Evolutionary conservation across 768 basidiomycete species (phyloP).

Genomic region (Trametopsis cervina): DNA sequence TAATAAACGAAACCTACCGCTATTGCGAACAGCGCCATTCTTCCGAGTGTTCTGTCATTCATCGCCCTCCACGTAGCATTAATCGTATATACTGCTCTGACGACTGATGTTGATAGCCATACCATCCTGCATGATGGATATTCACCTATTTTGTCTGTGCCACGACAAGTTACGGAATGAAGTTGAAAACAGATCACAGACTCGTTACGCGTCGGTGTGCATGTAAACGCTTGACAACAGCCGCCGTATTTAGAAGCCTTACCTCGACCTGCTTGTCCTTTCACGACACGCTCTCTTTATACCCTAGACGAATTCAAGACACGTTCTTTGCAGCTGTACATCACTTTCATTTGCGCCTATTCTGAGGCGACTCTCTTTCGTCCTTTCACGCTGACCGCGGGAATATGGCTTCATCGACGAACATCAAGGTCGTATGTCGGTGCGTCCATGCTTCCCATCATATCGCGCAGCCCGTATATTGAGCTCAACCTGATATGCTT

Average conservation of each 20-base stretch:
- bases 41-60: neutral
- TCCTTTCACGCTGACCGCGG: conserved; percentile 24
- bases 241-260: conserved; percentile 13
- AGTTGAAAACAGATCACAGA: no score
- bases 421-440: conserved; percentile 99
- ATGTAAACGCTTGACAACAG: conserved; percentile 22
- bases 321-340: conserved; percentile 11
- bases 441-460: conserved; percentile 33
- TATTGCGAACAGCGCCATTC: neutral
- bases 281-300: conserved; percentile 6
- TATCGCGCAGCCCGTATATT: neutral
- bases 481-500: neutral
- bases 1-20: neutral
- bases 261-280: conserved; percentile 8
- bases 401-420: conserved; percentile 65
- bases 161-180: no score
- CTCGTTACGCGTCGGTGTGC: neutral
- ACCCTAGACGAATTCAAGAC: conserved; percentile 11
- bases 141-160: no score
- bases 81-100: neutral
- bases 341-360: conserved; percentile 15
- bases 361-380: conserved; percentile 7
- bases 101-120: no score
- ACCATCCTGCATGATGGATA: no score
- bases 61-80: neutral